Conservation (phyloP, 2,329 filamentous ascomycete genomes). For the Sporothrix mexicana region DNA sequence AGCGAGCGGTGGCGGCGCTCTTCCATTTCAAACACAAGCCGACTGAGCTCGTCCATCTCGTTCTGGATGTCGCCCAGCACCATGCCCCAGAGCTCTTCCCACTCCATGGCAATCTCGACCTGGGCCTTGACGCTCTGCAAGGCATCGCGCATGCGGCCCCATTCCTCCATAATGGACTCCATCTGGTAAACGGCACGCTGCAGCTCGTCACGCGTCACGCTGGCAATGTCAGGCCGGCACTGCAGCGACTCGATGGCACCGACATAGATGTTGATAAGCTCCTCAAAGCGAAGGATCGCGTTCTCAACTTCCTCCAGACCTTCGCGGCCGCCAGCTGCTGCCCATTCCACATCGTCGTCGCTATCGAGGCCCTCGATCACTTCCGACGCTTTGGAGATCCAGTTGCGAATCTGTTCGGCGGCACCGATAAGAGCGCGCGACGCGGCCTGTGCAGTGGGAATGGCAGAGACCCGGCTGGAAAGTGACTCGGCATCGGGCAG, state of each 20-base stretch:
- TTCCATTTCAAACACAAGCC: slow-evolving; percentile 96
- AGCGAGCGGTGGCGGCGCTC: slow-evolving; percentile 86
- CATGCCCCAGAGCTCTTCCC: slow-evolving; percentile 95
- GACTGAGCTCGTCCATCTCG: slow-evolving; percentile 67
- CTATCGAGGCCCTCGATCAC: slow-evolving; percentile 88
- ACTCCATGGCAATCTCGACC: slow-evolving; percentile 97
- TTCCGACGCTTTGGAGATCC: slow-evolving; percentile 91
- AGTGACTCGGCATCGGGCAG: slow-evolving; percentile 85
- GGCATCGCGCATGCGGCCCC: slow-evolving; percentile 79
- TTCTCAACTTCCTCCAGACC: slow-evolving; percentile 74
- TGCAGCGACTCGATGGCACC: slow-evolving; percentile 93
- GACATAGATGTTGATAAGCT: slow-evolving; percentile 89
- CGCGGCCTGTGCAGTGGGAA: slow-evolving; percentile 83
- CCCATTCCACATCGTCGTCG: slow-evolving; percentile 98
- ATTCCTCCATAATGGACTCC: slow-evolving; percentile 83
- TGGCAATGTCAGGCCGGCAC: slow-evolving; percentile 73
- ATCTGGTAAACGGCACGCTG: slow-evolving; percentile 81
- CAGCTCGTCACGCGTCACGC: slow-evolving; percentile 73
- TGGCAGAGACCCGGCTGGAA: slow-evolving; percentile 80
- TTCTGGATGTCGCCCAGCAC: slow-evolving; percentile 92
- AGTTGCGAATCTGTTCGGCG: slow-evolving; percentile 88
- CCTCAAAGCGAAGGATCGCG: slow-evolving; percentile 83
- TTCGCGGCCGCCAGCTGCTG: slow-evolving; percentile 82
- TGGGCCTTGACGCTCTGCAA: slow-evolving; percentile 83
- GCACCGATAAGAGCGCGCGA: slow-evolving; percentile 82